A percentile compares a stretch with the other conserved stretches of the same genome.
Conservation (phyloP, 148 eudicot species). For the Fagopyrum homotropicum region DNA sequence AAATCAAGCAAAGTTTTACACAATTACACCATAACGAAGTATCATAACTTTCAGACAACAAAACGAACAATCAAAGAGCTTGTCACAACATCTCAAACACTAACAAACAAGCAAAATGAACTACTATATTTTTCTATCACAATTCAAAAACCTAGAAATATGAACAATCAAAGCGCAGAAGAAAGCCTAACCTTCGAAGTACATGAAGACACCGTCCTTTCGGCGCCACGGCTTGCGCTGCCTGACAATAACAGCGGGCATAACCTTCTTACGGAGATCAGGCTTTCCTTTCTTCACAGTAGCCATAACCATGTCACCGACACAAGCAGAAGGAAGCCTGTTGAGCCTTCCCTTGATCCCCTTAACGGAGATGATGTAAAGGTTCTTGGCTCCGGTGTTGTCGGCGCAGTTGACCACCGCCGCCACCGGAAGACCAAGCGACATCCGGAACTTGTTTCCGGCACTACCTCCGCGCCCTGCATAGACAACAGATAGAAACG, state of each 20-base stretch:
- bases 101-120: not conserved
- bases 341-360: constrained; percentile 13
- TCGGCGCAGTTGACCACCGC: constrained; percentile 14
- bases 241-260: constrained; percentile 13
- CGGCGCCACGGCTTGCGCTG: constrained; percentile 18
- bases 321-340: constrained; percentile 14
- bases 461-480: not conserved
- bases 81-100: not conserved
- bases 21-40: not conserved
- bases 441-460: constrained; percentile 17
- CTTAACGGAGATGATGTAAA: constrained; percentile 16
- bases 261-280: constrained; percentile 14
- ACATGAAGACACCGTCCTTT: constrained; percentile 16
- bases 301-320: constrained; percentile 15
- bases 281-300: constrained; percentile 16
- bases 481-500: not conserved
- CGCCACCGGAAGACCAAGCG: constrained; percentile 15
- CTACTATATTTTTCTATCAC: not conserved
- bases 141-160: not conserved
- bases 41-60: not conserved
- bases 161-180: not conserved
- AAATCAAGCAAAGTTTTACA: not conserved
- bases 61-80: not conserved
- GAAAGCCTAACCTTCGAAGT: constrained; percentile 13
- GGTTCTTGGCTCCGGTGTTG: constrained; percentile 14